A percentile compares a stretch with the other conserved stretches of the same genome.
Evolutionary conservation across 2,329 filamentous ascomycete species (phyloP).

Genomic region (Clarireedia hainanense): DNA sequence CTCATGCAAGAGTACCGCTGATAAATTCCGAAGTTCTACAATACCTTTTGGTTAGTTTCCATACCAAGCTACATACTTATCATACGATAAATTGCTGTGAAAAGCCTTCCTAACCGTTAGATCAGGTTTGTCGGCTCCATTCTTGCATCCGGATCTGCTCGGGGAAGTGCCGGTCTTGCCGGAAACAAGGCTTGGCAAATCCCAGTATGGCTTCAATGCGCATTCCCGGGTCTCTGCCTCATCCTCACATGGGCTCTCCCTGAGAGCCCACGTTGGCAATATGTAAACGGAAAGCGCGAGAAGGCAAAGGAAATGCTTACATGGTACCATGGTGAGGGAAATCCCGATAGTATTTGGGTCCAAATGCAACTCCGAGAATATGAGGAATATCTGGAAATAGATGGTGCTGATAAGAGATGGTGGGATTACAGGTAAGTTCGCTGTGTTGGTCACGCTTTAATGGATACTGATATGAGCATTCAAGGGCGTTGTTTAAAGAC

Average conservation of each 20-base stretch:
- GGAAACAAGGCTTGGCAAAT: slow-evolving; percentile 37
- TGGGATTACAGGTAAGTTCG: slow-evolving; percentile 39
- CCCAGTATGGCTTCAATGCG: slow-evolving; percentile 44
- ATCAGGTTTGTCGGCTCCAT: slow-evolving; percentile 45
- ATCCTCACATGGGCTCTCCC: slow-evolving; percentile 37
- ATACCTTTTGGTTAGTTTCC: slow-evolving; percentile 21
- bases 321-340: slow-evolving; percentile 45
- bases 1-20: not conserved
- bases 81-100: slow-evolving; percentile 21
- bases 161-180: slow-evolving; percentile 39
- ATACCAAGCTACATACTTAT: not conserved
- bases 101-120: no score
- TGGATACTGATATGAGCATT: slow-evolving; percentile 40
- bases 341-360: slow-evolving; percentile 41
- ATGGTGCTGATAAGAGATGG: slow-evolving; percentile 46
- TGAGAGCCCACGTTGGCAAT: slow-evolving; percentile 38
- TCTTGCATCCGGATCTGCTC: slow-evolving; percentile 43
- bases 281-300: slow-evolving; percentile 32
- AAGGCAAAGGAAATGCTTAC: slow-evolving; percentile 33
- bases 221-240: slow-evolving; percentile 42
- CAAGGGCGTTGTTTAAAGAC: slow-evolving; percentile 42
- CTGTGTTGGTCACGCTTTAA: not conserved
- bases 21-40: slow-evolving; percentile 16
- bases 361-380: slow-evolving; percentile 41
- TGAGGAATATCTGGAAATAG: slow-evolving; percentile 40